Evolutionary conservation across 352 stramenopile species (phyloP).

Genomic region (Globisporangium spiculum): DNA sequence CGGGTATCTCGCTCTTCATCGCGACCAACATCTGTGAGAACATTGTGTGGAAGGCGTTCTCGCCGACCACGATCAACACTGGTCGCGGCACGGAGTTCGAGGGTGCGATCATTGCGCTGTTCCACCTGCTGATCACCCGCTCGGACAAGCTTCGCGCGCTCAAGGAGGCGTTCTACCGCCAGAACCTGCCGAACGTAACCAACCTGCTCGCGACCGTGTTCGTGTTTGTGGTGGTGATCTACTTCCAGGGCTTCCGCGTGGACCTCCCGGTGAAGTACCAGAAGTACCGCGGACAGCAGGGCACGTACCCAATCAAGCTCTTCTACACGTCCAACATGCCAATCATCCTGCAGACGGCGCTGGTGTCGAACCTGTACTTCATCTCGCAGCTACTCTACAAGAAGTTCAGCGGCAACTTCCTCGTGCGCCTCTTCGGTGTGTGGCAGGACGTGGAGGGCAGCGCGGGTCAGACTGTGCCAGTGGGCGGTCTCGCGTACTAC

Average conservation of each 20-base stretch:
- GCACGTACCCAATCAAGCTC: slow-evolving; percentile 99
- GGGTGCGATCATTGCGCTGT: slow-evolving; percentile 98
- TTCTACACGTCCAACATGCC: slow-evolving; percentile 99
- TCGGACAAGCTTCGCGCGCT: slow-evolving; percentile 97
- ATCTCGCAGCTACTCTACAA: slow-evolving; percentile 99
- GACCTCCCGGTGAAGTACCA: slow-evolving; percentile 97
- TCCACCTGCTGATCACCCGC: slow-evolving; percentile 98
- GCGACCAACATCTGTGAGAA: slow-evolving; percentile 99
- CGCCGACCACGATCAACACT: slow-evolving; percentile 99
- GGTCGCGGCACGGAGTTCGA: slow-evolving; percentile 99
- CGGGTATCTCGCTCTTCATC: slow-evolving; percentile 99
- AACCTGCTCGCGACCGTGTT: slow-evolving; percentile 99
- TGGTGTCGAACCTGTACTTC: slow-evolving; percentile 99
- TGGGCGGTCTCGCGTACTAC: slow-evolving; percentile 97
- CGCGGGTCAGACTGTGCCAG: slow-evolving; percentile 93
- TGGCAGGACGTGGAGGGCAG: slow-evolving; percentile 97
- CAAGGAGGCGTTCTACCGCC: slow-evolving; percentile 98
- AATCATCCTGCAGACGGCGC: slow-evolving; percentile 98
- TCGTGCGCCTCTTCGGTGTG: slow-evolving; percentile 97
- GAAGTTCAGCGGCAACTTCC: slow-evolving; percentile 97
- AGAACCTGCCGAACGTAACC: slow-evolving; percentile 99
- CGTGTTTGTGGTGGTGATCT: slow-evolving; percentile 99
- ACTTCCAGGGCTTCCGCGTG: slow-evolving; percentile 98
- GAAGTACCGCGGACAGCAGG: slow-evolving; percentile 98
- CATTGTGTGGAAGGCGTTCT: slow-evolving; percentile 99